Percentiles rank a stretch among this genome's conserved stretches.
Conservation (phyloP, 2,329 filamentous ascomycete species). For the Botryosphaeria agaves region DNA sequence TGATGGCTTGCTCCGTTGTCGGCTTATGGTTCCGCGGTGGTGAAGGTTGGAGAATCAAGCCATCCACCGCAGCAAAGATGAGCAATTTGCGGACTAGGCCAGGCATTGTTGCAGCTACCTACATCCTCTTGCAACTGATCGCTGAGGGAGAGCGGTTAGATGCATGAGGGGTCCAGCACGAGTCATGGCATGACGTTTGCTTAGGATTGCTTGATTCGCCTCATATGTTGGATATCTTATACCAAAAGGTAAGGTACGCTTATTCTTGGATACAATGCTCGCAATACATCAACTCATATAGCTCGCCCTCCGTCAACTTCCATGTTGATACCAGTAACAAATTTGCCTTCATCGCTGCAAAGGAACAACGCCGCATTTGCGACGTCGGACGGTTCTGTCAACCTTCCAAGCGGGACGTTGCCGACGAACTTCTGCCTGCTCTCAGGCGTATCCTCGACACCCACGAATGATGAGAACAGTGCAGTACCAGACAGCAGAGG, state of each 20-base stretch:
- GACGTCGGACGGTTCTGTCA: conserved; percentile 44
- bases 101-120: conserved; percentile 51
- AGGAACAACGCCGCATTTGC: conserved; percentile 55
- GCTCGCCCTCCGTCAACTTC: conserved; percentile 47
- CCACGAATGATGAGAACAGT: conserved; percentile 40
- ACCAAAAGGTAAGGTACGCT: too few relatives aligned
- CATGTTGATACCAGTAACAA: conserved; percentile 56
- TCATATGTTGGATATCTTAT: too few relatives aligned
- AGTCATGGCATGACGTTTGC: too few relatives aligned
- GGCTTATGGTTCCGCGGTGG: conserved; percentile 37
- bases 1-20: conserved; percentile 35
- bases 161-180: too few relatives aligned
- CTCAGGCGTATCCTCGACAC: conserved; percentile 44
- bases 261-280: too few relatives aligned
- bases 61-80: conserved; percentile 67
- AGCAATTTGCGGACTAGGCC: conserved; percentile 62
- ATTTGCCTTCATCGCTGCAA: conserved; percentile 52
- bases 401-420: conserved; percentile 36
- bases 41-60: conserved; percentile 62
- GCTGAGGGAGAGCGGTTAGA: too few relatives aligned
- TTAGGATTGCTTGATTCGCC: too few relatives aligned
- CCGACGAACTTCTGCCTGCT: conserved; percentile 38
- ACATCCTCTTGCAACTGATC: too few relatives aligned
- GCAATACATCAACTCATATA: too few relatives aligned
- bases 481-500: conserved; percentile 51